Evolutionary conservation across 2,329 filamentous ascomycete genomes (phyloP), one percentile per base, ranked within the genome.

Genomic region (Sporothrix brasiliensis): DNA sequence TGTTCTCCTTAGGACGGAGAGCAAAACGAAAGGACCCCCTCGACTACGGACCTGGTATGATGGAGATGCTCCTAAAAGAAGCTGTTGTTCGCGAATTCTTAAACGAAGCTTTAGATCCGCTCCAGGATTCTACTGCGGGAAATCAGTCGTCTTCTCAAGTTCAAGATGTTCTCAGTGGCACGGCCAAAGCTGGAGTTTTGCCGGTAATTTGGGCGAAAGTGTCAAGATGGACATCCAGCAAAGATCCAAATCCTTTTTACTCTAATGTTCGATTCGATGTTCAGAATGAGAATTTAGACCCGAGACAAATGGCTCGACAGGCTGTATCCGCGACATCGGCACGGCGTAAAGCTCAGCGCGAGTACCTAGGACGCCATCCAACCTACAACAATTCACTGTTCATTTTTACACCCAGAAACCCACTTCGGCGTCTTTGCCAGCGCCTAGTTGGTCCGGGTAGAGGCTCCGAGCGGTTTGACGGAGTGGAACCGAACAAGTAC

Each of bases 31-130:
- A 89, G 76, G 95, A 98, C 77, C 94, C 94, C 2, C 83, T 98
- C 19, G 94, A 97, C 77, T 97, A 97, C 77, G 94, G 94, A 2
- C 92, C 92, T 27, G 93, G 93, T 7, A 94, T 93, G 69, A 91
- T 97, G 78, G 95, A 98, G 78, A 97, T 98, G 93, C 85, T 99
- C 65, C 85, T 98, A 60, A 98, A 98, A 78, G 94, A 98, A 79
- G 93, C 93, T 1, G 93, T 99, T 34, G 94, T 99, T 7, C 90
- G 89, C 66, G 95, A 98, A 76, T 99, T 99, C 73, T 86, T 99
- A 4, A 93, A 98, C 75, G 93, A 96, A 74, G 84, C 85, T 73
- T 81, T 85, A 44, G 82, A 84, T 61, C 77, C 81, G 3, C 76
- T 81, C 19, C 80, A 84, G 34, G 80, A 80, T 70, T 75, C 61